These are phyloP conservation scores for Bipolaris bicolor DNA, from an alignment of 2,329 filamentous ascomycete species.

Conservation along the genomic window DNA sequence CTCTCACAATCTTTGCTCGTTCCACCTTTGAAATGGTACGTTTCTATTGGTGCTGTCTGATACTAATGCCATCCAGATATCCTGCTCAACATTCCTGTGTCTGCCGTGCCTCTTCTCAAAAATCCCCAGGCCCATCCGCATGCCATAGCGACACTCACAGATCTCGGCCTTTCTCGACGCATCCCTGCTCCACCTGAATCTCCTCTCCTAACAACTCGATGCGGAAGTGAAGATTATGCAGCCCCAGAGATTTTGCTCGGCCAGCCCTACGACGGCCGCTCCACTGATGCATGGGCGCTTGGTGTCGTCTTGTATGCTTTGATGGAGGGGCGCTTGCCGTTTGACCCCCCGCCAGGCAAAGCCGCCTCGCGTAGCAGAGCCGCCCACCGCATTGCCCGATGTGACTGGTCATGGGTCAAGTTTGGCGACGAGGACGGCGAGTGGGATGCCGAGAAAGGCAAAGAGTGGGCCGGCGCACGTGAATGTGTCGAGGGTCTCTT, in stretches of 20 bases:
- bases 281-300: conserved; percentile 92
- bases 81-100: conserved; percentile 79
- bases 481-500: conserved; percentile 82
- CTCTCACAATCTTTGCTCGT: conserved; percentile 25
- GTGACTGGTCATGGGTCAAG: conserved; percentile 93
- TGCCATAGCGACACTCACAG: conserved; percentile 85
- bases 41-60: conserved; percentile 26
- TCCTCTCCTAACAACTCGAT: conserved; percentile 89
- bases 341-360: conserved; percentile 84
- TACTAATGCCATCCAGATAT: conserved; percentile 68
- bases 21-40: conserved; percentile 22
- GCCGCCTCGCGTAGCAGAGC: conserved; percentile 76
- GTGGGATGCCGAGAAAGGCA: conserved; percentile 73
- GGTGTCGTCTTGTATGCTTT: conserved; percentile 93
- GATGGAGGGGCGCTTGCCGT: conserved; percentile 89
- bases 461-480: conserved; percentile 75
- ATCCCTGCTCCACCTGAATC: conserved; percentile 76
- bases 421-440: conserved; percentile 85
- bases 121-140: conserved; percentile 80
- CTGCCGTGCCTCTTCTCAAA: conserved; percentile 66
- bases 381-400: conserved; percentile 91
- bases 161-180: conserved; percentile 85
- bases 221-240: conserved; percentile 95
- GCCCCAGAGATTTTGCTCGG: conserved; percentile 96
- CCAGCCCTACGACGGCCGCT: conserved; percentile 89